Evolutionary conservation across 164 flowering plant genomes (phyloP).

Genomic region (Stephania yunnanensis): DNA sequence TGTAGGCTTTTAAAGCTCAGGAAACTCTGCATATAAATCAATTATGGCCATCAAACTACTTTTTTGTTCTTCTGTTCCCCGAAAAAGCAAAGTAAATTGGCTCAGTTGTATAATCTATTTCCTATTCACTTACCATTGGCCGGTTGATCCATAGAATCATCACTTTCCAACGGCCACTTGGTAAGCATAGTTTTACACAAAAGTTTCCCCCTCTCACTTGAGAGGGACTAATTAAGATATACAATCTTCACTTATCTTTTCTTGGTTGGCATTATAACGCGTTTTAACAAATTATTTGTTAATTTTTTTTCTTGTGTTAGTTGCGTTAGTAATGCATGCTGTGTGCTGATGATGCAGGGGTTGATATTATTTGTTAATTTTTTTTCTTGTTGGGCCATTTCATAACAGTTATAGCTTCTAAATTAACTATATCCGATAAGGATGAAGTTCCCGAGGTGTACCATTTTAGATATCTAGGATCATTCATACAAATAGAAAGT

Average conservation of each 20-base stretch:
- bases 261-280: not conserved
- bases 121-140: not conserved
- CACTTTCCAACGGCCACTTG: not conserved
- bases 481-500: too few relatives aligned
- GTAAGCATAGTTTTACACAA: not conserved
- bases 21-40: too few relatives aligned
- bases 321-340: not conserved
- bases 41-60: too few relatives aligned
- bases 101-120: not conserved
- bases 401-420: too few relatives aligned
- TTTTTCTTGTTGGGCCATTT: too few relatives aligned
- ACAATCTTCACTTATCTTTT: too few relatives aligned
- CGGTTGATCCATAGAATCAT: not conserved
- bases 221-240: too few relatives aligned
- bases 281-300: not conserved
- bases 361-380: constrained; percentile 10
- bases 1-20: too few relatives aligned
- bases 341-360: constrained; percentile 11
- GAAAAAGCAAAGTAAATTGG: not conserved
- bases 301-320: not conserved
- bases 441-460: too few relatives aligned
- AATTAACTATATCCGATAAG: too few relatives aligned
- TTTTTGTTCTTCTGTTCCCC: not conserved
- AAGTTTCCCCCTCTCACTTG: too few relatives aligned
- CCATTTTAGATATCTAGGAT: too few relatives aligned